Evolutionary conservation across 495 filamentous ascomycete species (phyloP).

Genomic region (Penicilliopsis zonata): DNA sequence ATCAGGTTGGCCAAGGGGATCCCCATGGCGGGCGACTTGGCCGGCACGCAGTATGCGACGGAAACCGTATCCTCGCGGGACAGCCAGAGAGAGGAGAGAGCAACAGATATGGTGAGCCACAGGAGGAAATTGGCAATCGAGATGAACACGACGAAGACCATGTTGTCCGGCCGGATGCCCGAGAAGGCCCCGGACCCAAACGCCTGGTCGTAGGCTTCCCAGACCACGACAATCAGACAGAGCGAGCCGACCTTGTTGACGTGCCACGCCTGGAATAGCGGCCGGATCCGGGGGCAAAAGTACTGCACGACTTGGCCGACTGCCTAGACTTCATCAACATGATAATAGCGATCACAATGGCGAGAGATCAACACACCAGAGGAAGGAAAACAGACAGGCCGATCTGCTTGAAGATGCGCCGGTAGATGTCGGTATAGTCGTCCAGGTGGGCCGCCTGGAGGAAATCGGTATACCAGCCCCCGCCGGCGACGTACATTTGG

Average conservation of each 20-base stretch:
- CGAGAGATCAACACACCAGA: conserved; percentile 7
- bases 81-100: conserved; percentile 19
- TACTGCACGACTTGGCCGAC: conserved; percentile 21
- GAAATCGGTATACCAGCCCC: conserved; percentile 25
- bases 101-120: conserved; percentile 18
- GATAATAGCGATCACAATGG: too few relatives aligned
- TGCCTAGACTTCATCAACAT: too few relatives aligned
- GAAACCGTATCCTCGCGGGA: conserved; percentile 19
- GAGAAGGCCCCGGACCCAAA: conserved; percentile 24
- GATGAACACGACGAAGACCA: conserved; percentile 28
- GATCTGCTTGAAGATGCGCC: conserved; percentile 24
- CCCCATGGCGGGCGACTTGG: conserved; percentile 28
- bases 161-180: conserved; percentile 15
- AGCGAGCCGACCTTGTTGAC: conserved; percentile 21
- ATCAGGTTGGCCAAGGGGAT: conserved; percentile 22
- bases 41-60: conserved; percentile 26
- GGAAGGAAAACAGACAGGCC: conserved; percentile 31
- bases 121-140: conserved; percentile 19
- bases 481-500: conserved; percentile 19
- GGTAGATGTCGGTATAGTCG: conserved; percentile 18
- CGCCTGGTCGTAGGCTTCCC: conserved; percentile 30
- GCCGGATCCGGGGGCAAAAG: conserved; percentile 15
- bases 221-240: conserved; percentile 22
- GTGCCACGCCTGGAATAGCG: conserved; percentile 21
- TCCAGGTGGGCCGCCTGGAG: conserved; percentile 10